These are phyloP conservation scores for Dillenia turbinata DNA, from an alignment of 164 flowering plant species.

Conservation along the genomic window DNA sequence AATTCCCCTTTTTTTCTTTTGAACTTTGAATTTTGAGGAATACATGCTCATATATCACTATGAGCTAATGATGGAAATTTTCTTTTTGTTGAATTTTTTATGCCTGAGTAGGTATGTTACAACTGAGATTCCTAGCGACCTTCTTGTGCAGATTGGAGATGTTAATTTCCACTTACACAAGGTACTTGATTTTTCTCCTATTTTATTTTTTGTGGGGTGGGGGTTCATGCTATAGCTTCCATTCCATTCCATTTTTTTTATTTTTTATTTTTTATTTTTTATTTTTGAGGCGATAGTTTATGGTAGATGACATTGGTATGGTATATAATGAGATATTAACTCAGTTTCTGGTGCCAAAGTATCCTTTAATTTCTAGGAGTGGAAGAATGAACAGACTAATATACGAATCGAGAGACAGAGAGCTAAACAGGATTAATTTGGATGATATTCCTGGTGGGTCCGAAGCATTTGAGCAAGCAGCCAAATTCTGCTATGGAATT, in stretches of 20 bases:
- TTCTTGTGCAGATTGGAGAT: constrained; percentile 68
- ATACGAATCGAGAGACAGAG: constrained; percentile 53
- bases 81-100: background rate
- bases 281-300: too few species aligned
- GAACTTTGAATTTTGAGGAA: background rate
- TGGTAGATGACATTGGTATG: too few species aligned
- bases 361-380: constrained; percentile 77
- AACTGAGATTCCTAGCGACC: constrained; percentile 89
- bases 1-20: background rate
- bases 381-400: constrained; percentile 71
- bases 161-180: constrained; percentile 82
- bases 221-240: too few species aligned
- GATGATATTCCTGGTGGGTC: constrained; percentile 82
- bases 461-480: constrained; percentile 75
- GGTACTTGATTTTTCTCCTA: constrained; percentile 32
- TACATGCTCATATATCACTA: background rate
- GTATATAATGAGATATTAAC: too few species aligned
- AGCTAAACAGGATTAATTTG: constrained; percentile 39
- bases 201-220: background rate
- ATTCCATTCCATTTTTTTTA: too few species aligned
- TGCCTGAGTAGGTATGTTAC: constrained; percentile 66
- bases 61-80: background rate
- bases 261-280: too few species aligned
- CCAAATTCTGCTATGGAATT: constrained; percentile 86
- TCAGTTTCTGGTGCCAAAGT: constrained; percentile 27